Evolutionary conservation across 352 stramenopile genomes (phyloP).

Genomic region (Phytophthora boehmeriae): DNA sequence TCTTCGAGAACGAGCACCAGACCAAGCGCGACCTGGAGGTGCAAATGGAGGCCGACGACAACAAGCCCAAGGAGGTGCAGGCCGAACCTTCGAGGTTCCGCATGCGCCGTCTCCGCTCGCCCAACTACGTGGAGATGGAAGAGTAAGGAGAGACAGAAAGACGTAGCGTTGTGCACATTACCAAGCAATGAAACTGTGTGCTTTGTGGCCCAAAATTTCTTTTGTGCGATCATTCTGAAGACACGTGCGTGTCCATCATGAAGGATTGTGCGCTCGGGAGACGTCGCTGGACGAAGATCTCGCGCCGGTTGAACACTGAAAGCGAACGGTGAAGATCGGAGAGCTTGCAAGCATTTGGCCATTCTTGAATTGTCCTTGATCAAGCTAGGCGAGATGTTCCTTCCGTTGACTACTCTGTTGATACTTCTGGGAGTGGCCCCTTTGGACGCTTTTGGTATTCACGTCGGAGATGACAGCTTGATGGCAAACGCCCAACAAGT

Average conservation of each 20-base stretch:
- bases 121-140: slow-evolving; percentile 30
- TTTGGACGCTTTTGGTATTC: not conserved
- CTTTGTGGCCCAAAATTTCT: not conserved
- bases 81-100: slow-evolving; percentile 31
- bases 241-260: too few relatives aligned
- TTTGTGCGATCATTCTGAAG: too few relatives aligned
- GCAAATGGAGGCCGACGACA: slow-evolving; percentile 32
- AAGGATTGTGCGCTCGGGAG: not conserved
- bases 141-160: slow-evolving; percentile 1
- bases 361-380: slow-evolving; percentile 9
- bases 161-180: slow-evolving; percentile 28
- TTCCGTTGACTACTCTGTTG: not conserved
- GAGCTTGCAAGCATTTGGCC: not conserved
- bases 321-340: not conserved
- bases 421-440: slow-evolving; percentile 1
- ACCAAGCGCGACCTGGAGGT: slow-evolving; percentile 28
- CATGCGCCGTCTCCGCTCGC: slow-evolving; percentile 27
- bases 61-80: slow-evolving; percentile 31
- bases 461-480: not conserved
- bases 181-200: slow-evolving; percentile 14
- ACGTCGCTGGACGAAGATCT: too few relatives aligned
- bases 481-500: too few relatives aligned
- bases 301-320: too few relatives aligned
- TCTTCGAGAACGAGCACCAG: slow-evolving; percentile 40
- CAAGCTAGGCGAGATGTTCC: slow-evolving; percentile 17